Conservation (phyloP, 2,329 filamentous ascomycete genomes). For the Penicillium sp. region DNA sequence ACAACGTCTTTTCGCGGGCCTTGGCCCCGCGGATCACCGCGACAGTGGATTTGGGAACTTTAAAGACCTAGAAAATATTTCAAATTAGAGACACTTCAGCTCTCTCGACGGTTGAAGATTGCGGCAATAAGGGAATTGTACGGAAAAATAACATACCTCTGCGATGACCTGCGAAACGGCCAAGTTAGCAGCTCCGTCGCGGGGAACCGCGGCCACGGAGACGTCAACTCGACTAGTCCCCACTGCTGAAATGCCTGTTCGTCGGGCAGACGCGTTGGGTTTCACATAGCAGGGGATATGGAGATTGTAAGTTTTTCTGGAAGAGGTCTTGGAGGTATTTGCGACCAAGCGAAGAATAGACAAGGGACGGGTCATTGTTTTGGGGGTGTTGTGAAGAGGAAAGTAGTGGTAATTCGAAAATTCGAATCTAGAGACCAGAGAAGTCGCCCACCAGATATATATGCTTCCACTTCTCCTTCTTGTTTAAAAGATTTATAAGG, state of each 20-base stretch:
- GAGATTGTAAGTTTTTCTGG: conserved; percentile 47
- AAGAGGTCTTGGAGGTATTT: conserved; percentile 11
- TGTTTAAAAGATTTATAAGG: too few species aligned
- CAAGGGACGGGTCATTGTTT: conserved; percentile 19
- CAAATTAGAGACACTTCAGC: too few species aligned
- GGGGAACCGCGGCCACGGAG: conserved; percentile 68
- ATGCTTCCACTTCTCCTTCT: too few species aligned
- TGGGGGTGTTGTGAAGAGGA: not conserved
- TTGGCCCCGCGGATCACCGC: conserved; percentile 68
- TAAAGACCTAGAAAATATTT: conserved; percentile 55
- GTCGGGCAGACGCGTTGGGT: conserved; percentile 65
- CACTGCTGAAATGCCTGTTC: conserved; percentile 66
- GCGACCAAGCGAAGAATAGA: conserved; percentile 23
- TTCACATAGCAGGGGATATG: conserved; percentile 72
- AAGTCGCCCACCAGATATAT: too few species aligned
- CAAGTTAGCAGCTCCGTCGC: conserved; percentile 72
- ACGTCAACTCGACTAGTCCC: conserved; percentile 65
- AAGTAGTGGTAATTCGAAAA: not conserved
- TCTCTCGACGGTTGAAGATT: too few species aligned
- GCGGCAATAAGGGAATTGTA: too few species aligned
- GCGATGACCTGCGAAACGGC: conserved; percentile 69
- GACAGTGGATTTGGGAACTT: conserved; percentile 68
- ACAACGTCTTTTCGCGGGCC: conserved; percentile 68
- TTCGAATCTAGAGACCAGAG: too few species aligned
- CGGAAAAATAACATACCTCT: conserved; percentile 50